These are phyloP conservation scores for Alternaria panax DNA, from an alignment of 2,329 filamentous ascomycete genomes.

Conservation along the genomic window DNA sequence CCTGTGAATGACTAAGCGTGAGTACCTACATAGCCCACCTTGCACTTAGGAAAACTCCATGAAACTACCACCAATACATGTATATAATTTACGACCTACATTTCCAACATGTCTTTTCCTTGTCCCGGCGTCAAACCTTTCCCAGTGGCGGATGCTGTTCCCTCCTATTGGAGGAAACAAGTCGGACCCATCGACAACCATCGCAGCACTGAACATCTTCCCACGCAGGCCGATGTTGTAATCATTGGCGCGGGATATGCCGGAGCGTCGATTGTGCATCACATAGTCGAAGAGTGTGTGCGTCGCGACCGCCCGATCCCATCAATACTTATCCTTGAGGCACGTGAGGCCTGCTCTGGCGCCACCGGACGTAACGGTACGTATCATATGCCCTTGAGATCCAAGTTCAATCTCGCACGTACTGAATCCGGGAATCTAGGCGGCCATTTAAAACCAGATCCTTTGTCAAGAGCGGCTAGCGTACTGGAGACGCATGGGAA, in stretches of 20 bases:
- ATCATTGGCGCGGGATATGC: slow-evolving; percentile 23
- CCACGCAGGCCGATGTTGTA: slow-evolving; percentile 12
- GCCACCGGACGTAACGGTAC: slow-evolving; percentile 64
- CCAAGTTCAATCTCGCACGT: not conserved
- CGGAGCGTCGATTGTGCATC: slow-evolving; percentile 21
- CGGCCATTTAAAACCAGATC: slow-evolving; percentile 49
- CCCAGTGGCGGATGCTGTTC: slow-evolving; percentile 13
- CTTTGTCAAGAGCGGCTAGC: slow-evolving; percentile 16
- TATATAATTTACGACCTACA: not conserved
- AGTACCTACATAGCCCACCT: not conserved
- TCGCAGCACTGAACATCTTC: slow-evolving; percentile 18
- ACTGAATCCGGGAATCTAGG: not conserved
- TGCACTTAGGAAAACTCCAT: not conserved
- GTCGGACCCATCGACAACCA: slow-evolving; percentile 15
- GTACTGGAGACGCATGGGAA: slow-evolving; percentile 17
- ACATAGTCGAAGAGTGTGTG: slow-evolving; percentile 15
- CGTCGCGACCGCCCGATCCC: slow-evolving; percentile 1
- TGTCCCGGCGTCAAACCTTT: not conserved
- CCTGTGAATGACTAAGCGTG: not conserved
- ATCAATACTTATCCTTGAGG: slow-evolving; percentile 54
- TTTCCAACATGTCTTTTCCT: slow-evolving; percentile 1
- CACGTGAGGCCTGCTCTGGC: slow-evolving; percentile 59
- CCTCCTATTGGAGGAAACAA: slow-evolving; percentile 18
- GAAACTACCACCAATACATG: not conserved
- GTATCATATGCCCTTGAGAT: not conserved